Base-by-base conservation (phyloP, 306 rosid species). In the Senna siamea region DNA sequence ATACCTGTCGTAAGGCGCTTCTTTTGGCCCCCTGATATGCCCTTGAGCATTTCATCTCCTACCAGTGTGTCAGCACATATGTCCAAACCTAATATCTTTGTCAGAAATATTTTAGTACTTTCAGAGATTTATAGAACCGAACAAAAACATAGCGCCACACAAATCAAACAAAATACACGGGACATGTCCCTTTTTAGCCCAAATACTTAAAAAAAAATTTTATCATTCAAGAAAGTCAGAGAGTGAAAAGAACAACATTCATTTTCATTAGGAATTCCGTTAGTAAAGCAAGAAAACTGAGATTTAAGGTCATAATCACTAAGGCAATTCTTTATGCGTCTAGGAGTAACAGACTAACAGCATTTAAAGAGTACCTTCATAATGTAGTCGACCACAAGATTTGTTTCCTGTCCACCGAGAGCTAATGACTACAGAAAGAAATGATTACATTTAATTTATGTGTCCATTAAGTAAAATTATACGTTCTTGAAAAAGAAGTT, bases 1-100 rank as follows among this genome's bases (percentile, higher is more conserved):
- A 70, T 66, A 92, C 99, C 99, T 83, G 99, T 90, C n/a, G 99
- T 88, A 37, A 95, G 99, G 78, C 99, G 92, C 83, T 95, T 95
- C 87, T 95, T 95, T 83, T 95, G 99, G 5, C 99, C 99, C 44
- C 99, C 99, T 8, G 99, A 95, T 63, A 95, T 92, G 37, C 99
- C 99, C 79, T 95, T 95, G 11, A 95, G 93, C 99, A 95, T 95
- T 89, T 92, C 99, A 83, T 95, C 98, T 66, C 99, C 99, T 46
- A 90, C 98, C 85, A 95, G 82, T 63, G 99, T 95, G 87, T 95
- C 99, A 84, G 97, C 98, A 67, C 99, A 95, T 52, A 88, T 76
- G 84, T 95, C 99, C 97, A 95, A 85, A 87, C 99, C 99, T 92
- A 95, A 87, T 84, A 92, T 90, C 99, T 95, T 90, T 90, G 96